Percentiles rank a stretch among this genome's conserved stretches.
Evolutionary conservation across 176 grass and related monocot species (phyloP).

Genomic region (Oryza meridionalis): DNA sequence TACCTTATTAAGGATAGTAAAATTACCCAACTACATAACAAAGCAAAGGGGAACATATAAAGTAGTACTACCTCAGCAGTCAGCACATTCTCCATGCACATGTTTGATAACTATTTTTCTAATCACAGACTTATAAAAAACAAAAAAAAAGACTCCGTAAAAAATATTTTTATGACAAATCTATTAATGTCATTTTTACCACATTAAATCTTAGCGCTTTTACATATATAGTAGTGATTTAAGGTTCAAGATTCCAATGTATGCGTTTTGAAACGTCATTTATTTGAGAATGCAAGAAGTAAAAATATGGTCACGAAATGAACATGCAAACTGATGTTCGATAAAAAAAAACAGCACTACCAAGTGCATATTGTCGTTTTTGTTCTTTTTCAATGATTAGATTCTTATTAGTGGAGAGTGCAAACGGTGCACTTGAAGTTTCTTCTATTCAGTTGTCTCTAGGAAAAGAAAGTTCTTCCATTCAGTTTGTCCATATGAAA

Average conservation of each 20-base stretch:
- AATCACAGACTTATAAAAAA: background rate
- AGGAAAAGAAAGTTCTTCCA: background rate
- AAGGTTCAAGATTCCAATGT: too few relatives aligned
- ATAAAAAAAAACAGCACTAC: background rate
- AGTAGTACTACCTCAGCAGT: too few relatives aligned
- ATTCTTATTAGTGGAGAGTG: constrained; percentile 6
- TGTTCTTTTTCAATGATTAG: constrained; percentile 5
- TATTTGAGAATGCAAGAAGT: background rate
- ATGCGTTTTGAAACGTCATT: background rate
- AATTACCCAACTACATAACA: too few relatives aligned
- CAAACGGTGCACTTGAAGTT: constrained; percentile 3
- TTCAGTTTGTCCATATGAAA: background rate
- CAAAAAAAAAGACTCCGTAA: background rate
- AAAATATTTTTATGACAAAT: background rate
- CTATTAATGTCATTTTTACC: background rate
- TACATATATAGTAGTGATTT: background rate
- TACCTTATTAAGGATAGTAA: too few relatives aligned
- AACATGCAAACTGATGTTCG: background rate
- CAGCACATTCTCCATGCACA: too few relatives aligned
- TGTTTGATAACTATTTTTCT: background rate
- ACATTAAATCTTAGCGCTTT: background rate
- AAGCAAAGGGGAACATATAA: too few relatives aligned
- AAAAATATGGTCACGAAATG: background rate
- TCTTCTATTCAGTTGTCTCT: background rate
- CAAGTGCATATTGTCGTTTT: background rate